Base-by-base conservation (phyloP, 2,329 filamentous ascomycete species). In the Onygenales sp. region DNA sequence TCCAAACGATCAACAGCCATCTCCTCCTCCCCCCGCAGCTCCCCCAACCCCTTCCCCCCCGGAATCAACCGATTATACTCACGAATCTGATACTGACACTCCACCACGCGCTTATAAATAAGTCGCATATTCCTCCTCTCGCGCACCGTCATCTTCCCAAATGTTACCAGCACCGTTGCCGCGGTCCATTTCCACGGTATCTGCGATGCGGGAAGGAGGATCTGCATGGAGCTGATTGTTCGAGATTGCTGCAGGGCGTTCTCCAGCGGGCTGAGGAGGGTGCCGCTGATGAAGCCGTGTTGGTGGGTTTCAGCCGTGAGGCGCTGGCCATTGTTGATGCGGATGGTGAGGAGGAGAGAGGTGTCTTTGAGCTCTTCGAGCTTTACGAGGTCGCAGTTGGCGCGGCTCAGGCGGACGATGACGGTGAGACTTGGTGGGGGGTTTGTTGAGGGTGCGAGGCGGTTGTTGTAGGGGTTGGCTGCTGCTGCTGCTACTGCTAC, bases 91-190 rank as follows among this genome's bases (percentile, higher is more conserved):
- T 64, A 52, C 41, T 66, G 52, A 9, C 63, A 63, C 9, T 61
- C 59, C 38, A 65, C 46, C 11, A 57, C 48, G 0, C 54, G 50
- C 8, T 57, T 53, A n/a, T 58, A 52, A 44, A 60, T 55, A 13
- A 49, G 53, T 2, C 59, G 55, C 32, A 68, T 52, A 14, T 57
- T 54, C 36, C 60, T 57, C 60, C 61, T 63, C 11, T 60, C 60
- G 5, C 55, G 55, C 3, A 50, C 33, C 1, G 58, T 55, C 27
- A 67, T 63, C 27, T 57, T 56, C 10, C 59, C 54, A 27, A 64
- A 67, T 0, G 64, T 64, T 52, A 58, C 54, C 38, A 65, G 49
- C n/a, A 66, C 60, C 31, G 67, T 51, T 1, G 62, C 61, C n/a
- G 62, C 61, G 0, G 64, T 66, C 54, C 60, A 63, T 64, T 62